Base-by-base conservation (phyloP, 768 basidiomycete genomes). In the Tephrocybe rancida region DNA sequence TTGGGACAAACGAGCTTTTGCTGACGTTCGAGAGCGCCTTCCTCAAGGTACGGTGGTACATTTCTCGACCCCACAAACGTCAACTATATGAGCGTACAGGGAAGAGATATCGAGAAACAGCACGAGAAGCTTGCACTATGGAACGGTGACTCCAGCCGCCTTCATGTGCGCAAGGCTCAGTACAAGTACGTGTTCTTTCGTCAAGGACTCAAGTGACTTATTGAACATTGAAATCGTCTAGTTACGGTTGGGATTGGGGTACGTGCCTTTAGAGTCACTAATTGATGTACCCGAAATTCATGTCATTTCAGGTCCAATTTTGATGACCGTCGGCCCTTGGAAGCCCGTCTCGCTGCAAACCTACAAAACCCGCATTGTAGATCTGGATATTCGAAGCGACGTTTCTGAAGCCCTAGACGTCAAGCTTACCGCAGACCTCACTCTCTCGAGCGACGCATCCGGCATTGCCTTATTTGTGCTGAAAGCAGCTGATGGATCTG, bases 161-260 rank as follows among this genome's bases (percentile, higher is more conserved):
- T 97, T 26, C 92, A 95, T 65, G 90, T 95, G 21, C 83, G 95
- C 43, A 98, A 97, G 72, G 93, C 95, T 1, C 91, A 94, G 64
- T 97, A 95, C 75, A 89, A 92, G 84, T 94, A 67, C 55, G 83
- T 69, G 46, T 56, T 59, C 18, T 27, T 5, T 5, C 21, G 48
- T 10, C 18, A 48, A 52, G 14, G 19, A 27, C 27, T 14, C 4
- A 22, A 16, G 19, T 18, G 4, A 3, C 25, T 19, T 16, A 19
- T 22, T 48, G 16, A 34, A 51, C 22, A n/a, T 19, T n/a, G n/a
- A n/a, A 16, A n/a, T 44, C 16, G 3, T 24, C 27, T 41, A 91
- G 90, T 65, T 92, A 92, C 63, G 90, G 90, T 18, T 93, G 92
- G 92, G 92, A 94, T 64, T 95, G 92, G 92, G 90, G 86, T 81